Base-by-base conservation (phyloP, 768 basidiomycete genomes). In the Mycena indigotica region DNA sequence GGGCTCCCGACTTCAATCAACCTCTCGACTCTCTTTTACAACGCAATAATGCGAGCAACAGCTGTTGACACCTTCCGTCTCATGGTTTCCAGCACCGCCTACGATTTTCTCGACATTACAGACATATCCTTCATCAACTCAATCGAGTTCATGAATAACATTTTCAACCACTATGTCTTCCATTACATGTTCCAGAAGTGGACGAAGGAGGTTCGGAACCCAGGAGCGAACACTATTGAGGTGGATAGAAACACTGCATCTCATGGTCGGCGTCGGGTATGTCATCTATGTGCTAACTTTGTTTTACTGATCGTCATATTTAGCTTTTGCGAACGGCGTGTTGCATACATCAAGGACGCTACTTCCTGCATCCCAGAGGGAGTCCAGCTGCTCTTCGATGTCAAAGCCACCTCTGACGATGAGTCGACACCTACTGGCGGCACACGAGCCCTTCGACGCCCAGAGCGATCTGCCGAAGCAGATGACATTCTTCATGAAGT, bases 131-230 rank as follows among this genome's bases (percentile, higher is more conserved):
- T 3, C 28, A 15, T 53, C 28, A 40, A 61, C 3, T 54, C 56
- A 16, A 10, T 44, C 12, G 45, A 16, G 5, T 6, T 60, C 10
- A 10, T 61, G n/a, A 2, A 19, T 35, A 8, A 52, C 2, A 2
- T 61, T 25, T 61, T 56, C 25, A 52, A 61, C 41, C 60, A 61
- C 25, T 57, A 52, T 48, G 24, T 50, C 46, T 55, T 56, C 51
- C 45, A 28, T 17, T 53, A 61, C 38, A 15, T 53, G 45, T 53
- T 15, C 51, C 28, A 50, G 17, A 39, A 35, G 39, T 61, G 52
- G 51, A 30, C 41, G 40, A 4, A 3, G 25, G 59, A 61, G 24
- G 35, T 56, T 38, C 55, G 51, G n/a, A 38, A 12, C 28, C 50
- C 50, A 13, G 59, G 59, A 10, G 39, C 29, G 26, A 56, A 48